These are phyloP conservation scores for Fusarium annulatum DNA, from an alignment of 2,329 filamentous ascomycete genomes.

Conservation along the genomic window DNA sequence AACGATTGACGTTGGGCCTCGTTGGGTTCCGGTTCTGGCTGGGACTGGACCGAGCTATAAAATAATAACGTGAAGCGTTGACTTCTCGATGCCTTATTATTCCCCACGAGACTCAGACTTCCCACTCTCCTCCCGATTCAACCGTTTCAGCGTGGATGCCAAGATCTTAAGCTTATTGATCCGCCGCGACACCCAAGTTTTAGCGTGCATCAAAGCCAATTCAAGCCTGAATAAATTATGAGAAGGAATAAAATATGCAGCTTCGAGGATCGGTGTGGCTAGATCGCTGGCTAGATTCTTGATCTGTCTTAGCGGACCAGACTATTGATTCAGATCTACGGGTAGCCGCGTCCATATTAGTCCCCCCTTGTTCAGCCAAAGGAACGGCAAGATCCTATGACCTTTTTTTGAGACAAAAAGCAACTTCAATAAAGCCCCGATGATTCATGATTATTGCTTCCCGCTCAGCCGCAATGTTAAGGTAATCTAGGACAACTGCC, in stretches of 20 bases:
- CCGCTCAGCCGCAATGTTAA: background rate
- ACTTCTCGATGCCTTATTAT: too few relatives aligned
- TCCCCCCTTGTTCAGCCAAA: background rate
- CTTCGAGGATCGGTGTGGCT: accelerated
- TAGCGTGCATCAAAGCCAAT: background rate
- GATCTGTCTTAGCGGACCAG: background rate
- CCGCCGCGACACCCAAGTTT: background rate
- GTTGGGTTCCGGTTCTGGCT: accelerated
- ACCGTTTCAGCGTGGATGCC: background rate
- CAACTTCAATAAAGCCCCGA: background rate
- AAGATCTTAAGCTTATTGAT: background rate
- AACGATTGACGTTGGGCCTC: too few relatives aligned
- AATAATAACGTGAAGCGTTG: background rate
- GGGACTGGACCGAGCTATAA: background rate
- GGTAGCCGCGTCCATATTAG: background rate
- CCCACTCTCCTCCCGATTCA: background rate
- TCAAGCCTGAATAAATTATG: background rate
- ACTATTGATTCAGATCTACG: background rate
- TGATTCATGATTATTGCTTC: background rate
- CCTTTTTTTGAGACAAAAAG: background rate
- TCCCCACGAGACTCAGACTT: too few relatives aligned
- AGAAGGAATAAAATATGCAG: background rate
- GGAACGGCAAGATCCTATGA: accelerated
- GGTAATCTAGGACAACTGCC: background rate
- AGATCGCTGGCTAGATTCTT: background rate